phyloP scores from a whole-genome alignment of 345 rosid species.

The Aethionema arabicum region DNA sequence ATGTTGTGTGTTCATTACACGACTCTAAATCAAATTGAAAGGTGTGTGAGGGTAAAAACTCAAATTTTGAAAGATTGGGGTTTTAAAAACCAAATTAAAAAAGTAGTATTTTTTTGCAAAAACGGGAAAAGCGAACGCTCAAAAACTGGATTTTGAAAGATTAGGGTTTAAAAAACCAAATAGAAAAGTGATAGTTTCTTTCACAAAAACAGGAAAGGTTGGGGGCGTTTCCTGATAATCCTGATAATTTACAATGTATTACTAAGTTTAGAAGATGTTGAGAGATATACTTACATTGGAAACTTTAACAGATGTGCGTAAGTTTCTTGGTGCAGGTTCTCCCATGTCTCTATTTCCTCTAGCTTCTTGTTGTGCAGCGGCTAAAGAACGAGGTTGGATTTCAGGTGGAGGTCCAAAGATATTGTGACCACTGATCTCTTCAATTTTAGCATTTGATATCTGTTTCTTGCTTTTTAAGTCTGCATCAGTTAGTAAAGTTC shows the following conservation, averaged over 20 bases:
- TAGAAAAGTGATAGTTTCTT: no score
- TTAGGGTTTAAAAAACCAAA: no score
- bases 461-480: slow-evolving; percentile 64
- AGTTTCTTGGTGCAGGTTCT: slow-evolving; percentile 62
- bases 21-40: background rate
- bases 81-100: no score
- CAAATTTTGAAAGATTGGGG: no score
- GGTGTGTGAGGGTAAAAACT: no score
- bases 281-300: slow-evolving; percentile 55
- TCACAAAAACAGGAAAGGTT: no score
- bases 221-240: no score
- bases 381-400: slow-evolving; percentile 63
- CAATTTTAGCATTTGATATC: slow-evolving; percentile 71
- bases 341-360: slow-evolving; percentile 62
- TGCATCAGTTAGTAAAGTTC: slow-evolving; percentile 57
- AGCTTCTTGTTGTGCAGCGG: slow-evolving; percentile 55
- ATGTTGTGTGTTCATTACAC: no score
- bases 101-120: no score
- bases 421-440: slow-evolving; percentile 87
- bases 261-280: background rate
- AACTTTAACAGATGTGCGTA: slow-evolving; percentile 73
- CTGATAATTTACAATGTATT: background rate
- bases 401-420: slow-evolving; percentile 77
- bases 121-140: no score
- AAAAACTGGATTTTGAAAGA: no score